A percentile compares a stretch with the other conserved stretches of the same genome.
These are phyloP conservation scores for Ceratobasidium sp. DNA, from an alignment of 1,284 basidiomycete species.

Conservation along the genomic window DNA sequence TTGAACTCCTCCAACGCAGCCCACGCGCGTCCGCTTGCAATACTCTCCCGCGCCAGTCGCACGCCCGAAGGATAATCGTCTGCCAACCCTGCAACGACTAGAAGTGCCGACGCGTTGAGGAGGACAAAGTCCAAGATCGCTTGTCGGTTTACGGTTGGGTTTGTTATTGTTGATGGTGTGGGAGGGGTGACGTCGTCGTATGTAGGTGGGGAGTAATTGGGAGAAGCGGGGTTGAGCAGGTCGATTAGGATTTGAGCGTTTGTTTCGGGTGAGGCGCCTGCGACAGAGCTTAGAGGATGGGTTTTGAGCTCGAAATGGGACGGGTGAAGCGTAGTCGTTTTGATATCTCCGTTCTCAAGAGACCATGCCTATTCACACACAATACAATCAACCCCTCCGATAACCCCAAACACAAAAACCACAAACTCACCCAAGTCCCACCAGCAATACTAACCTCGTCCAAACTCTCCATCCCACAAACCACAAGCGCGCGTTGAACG, in stretches of 20 bases:
- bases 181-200: constrained; percentile 59
- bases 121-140: constrained; percentile 87
- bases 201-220: constrained; percentile 59
- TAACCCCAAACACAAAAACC: constrained; percentile 65
- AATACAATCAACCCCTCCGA: constrained; percentile 67
- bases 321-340: constrained; percentile 60
- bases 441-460: constrained; percentile 97
- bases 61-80: constrained; percentile 80
- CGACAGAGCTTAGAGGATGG: constrained; percentile 80
- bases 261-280: constrained; percentile 77
- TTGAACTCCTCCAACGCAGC: constrained; percentile 72
- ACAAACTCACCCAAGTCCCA: constrained; percentile 81
- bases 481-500: constrained; percentile 89
- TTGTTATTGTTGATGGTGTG: too few relatives aligned
- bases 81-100: constrained; percentile 84
- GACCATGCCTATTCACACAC: constrained; percentile 66
- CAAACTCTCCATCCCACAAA: constrained; percentile 92
- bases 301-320: constrained; percentile 77
- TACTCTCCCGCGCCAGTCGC: constrained; percentile 77
- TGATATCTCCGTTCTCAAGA: constrained; percentile 59
- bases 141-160: constrained; percentile 56
- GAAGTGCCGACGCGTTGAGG: constrained; percentile 85
- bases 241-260: constrained; percentile 78
- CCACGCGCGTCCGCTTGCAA: constrained; percentile 82
- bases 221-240: constrained; percentile 64